Evolutionary conservation across 257 asterid species (phyloP).

Genomic region (Solanum sitiens): DNA sequence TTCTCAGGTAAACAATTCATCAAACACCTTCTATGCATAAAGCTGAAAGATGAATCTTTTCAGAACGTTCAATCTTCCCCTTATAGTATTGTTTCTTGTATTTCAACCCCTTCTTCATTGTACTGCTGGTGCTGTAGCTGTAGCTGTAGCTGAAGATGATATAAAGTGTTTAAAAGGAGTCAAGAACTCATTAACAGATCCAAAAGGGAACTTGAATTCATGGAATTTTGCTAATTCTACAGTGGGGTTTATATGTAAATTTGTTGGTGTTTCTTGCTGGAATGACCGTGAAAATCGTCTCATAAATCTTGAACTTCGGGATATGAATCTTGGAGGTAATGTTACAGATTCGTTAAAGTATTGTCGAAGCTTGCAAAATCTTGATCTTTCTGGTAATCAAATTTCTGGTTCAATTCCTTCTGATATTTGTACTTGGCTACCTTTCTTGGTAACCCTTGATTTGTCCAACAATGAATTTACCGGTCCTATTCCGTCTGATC

Average conservation of each 20-base stretch:
- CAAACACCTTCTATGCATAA: not conserved
- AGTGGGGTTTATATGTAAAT: constrained; percentile 48
- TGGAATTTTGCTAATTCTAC: constrained; percentile 58
- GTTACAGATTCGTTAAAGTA: constrained; percentile 45
- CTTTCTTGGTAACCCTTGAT: constrained; percentile 64
- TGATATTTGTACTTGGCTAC: constrained; percentile 71
- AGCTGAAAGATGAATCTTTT: not conserved
- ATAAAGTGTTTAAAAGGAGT: constrained; percentile 55
- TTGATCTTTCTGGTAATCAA: constrained; percentile 62
- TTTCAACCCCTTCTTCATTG: not conserved
- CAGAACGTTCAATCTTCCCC: not conserved
- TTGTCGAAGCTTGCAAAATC: constrained; percentile 49
- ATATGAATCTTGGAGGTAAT: constrained; percentile 42
- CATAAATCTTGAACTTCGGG: constrained; percentile 45
- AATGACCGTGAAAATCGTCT: constrained; percentile 62
- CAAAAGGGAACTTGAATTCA: constrained; percentile 24
- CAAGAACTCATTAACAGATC: constrained; percentile 36
- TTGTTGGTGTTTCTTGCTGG: constrained; percentile 83
- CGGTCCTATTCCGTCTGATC: constrained; percentile 65
- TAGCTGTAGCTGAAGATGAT: constrained; percentile 50
- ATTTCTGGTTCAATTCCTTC: constrained; percentile 62
- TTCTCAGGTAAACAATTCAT: not conserved
- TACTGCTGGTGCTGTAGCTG: not conserved
- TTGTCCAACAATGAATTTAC: constrained; percentile 52
- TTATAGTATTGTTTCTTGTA: not conserved